Evolutionary conservation across 768 basidiomycete genomes (phyloP).

Genomic region (Boletus barrowsii): DNA sequence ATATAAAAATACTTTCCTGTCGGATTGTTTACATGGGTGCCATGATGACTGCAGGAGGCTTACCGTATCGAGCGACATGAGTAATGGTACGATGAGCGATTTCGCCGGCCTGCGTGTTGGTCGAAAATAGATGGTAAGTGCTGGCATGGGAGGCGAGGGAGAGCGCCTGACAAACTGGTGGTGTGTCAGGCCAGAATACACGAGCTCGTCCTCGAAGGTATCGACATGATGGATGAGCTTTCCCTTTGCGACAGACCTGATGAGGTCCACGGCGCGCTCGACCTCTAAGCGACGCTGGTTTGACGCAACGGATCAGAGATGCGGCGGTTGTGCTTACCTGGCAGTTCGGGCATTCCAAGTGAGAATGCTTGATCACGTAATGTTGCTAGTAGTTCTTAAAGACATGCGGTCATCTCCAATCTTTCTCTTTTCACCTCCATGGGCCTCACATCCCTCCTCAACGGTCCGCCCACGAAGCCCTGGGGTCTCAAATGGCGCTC

Average conservation of each 20-base stretch:
- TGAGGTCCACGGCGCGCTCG: slow-evolving; percentile 58
- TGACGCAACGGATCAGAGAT: not conserved
- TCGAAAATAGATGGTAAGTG: slow-evolving; percentile 7
- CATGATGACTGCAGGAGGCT: not conserved
- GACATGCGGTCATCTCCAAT: not conserved
- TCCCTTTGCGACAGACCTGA: slow-evolving; percentile 50
- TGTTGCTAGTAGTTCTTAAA: not conserved
- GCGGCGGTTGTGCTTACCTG: slow-evolving; percentile 35
- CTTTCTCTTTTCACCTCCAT: too few species aligned
- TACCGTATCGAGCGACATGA: slow-evolving; percentile 55
- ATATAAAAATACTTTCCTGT: slow-evolving; percentile 68
- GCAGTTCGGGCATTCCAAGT: not conserved
- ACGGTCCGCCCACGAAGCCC: slow-evolving; percentile 23
- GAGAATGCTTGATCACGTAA: not conserved
- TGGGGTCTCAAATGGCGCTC: slow-evolving; percentile 55
- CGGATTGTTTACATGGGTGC: not conserved
- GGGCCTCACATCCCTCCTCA: not conserved
- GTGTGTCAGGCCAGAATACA: slow-evolving; percentile 56
- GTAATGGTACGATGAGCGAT: slow-evolving; percentile 47
- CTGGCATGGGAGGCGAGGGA: not conserved
- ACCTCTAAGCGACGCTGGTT: slow-evolving; percentile 47
- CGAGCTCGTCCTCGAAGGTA: slow-evolving; percentile 57
- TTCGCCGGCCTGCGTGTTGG: slow-evolving; percentile 45
- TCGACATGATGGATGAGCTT: slow-evolving; percentile 56
- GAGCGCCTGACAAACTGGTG: slow-evolving; percentile 55